phyloP scores from a whole-genome alignment of 2,329 filamentous ascomycete genomes.

The Alternaria alternata region DNA sequence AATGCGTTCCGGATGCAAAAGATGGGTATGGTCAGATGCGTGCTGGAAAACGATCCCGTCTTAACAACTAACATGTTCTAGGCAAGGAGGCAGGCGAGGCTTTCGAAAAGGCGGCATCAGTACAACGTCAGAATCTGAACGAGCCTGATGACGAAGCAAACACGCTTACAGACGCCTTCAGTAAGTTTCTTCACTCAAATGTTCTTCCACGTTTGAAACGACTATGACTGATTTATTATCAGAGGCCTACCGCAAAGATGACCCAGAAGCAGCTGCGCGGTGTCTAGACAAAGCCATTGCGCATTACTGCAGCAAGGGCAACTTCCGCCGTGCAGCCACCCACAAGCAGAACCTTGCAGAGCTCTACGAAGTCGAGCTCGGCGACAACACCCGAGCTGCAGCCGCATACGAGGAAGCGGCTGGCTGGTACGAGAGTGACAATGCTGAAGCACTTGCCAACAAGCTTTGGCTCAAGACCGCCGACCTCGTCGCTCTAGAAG shows the following conservation, averaged over 20 bases:
- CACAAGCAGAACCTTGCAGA: slow-evolving; percentile 91
- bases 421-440: slow-evolving; percentile 77
- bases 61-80: slow-evolving; percentile 48
- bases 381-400: slow-evolving; percentile 79
- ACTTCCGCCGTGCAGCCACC: slow-evolving; percentile 87
- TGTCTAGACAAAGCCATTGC: slow-evolving; percentile 81
- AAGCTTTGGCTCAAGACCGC: slow-evolving; percentile 93
- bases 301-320: slow-evolving; percentile 88
- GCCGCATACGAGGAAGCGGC: slow-evolving; percentile 87
- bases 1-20: slow-evolving; percentile 92
- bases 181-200: slow-evolving; percentile 23
- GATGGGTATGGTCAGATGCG: slow-evolving; percentile 65
- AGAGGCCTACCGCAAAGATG: slow-evolving; percentile 85
- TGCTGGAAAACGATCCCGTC: neutral
- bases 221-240: slow-evolving; percentile 18
- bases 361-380: slow-evolving; percentile 81
- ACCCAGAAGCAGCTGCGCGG: slow-evolving; percentile 81
- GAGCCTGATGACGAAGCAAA: slow-evolving; percentile 94
- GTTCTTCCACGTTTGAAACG: rapidly evolving
- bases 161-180: slow-evolving; percentile 88
- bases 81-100: slow-evolving; percentile 85
- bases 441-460: slow-evolving; percentile 74
- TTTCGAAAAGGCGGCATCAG: slow-evolving; percentile 82
- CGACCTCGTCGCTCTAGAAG: slow-evolving; percentile 82
- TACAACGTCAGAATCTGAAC: slow-evolving; percentile 82